These are phyloP conservation scores for Chenopodium suecicum DNA, from an alignment of 148 eudicot species.

Conservation along the genomic window DNA sequence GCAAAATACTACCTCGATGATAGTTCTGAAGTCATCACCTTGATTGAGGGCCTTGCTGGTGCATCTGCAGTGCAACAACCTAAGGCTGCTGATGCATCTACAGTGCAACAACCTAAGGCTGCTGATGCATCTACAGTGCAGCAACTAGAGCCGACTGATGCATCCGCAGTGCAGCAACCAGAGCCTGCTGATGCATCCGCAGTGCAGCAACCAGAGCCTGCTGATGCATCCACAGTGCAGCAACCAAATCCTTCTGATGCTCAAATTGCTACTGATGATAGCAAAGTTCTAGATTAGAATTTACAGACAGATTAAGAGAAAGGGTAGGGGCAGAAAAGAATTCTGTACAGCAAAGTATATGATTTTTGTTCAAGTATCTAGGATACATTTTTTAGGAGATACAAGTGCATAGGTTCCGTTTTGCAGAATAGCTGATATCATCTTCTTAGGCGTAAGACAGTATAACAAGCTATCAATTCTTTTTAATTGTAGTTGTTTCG, in stretches of 20 bases:
- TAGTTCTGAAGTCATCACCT: conserved; percentile 53
- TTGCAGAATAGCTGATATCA: background rate
- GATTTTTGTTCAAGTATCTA: conserved; percentile 3
- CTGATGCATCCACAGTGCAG: background rate
- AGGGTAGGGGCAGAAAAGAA: conserved; percentile 1
- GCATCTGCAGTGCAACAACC: conserved; percentile 16
- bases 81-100: background rate
- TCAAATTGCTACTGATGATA: background rate
- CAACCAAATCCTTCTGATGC: conserved; percentile 8
- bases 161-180: background rate
- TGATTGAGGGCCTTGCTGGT: conserved; percentile 55
- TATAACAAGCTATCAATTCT: background rate
- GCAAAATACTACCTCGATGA: conserved; percentile 78
- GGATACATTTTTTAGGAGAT: conserved; percentile 13
- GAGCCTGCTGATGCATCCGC: background rate
- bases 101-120: conserved; percentile 1
- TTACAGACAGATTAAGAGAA: background rate
- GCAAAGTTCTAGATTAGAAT: conserved; percentile 10
- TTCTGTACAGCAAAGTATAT: conserved; percentile 29
- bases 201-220: conserved; percentile 4
- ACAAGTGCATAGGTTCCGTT: conserved; percentile 15
- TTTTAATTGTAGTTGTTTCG: background rate
- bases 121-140: background rate
- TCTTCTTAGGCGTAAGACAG: conserved; percentile 13
- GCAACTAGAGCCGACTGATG: conserved; percentile 2